Percentiles rank a stretch among this genome's conserved stretches.
phyloP scores from a whole-genome alignment of 2,329 filamentous ascomycete species.

The Sporothrix pallida region DNA sequence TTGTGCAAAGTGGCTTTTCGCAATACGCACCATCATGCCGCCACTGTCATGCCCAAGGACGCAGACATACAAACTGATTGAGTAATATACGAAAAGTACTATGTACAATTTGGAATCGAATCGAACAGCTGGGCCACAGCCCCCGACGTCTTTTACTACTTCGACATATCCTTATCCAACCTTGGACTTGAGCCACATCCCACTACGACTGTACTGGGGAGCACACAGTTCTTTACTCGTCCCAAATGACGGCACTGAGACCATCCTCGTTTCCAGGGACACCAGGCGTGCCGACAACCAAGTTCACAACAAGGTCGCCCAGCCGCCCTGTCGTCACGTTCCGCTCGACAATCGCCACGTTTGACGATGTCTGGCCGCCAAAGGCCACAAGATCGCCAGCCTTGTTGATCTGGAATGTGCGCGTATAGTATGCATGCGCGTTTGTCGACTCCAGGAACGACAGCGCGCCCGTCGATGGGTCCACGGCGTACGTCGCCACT shows the following conservation, averaged over 20 bases:
- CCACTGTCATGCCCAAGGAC: too few relatives aligned
- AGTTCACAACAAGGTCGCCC: conserved; percentile 52
- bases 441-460: conserved; percentile 60
- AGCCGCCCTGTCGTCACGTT: conserved; percentile 62
- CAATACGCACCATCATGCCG: too few relatives aligned
- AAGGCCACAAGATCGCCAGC: conserved; percentile 66
- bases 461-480: conserved; percentile 54
- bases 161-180: neutral
- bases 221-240: conserved; percentile 45
- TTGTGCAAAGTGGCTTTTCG: too few relatives aligned
- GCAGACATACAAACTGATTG: neutral
- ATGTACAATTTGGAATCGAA: conserved; percentile 10
- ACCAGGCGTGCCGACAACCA: conserved; percentile 51
- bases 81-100: neutral
- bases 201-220: too few relatives aligned
- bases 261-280: conserved; percentile 54
- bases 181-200: too few relatives aligned
- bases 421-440: conserved; percentile 64
- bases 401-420: conserved; percentile 67
- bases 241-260: conserved; percentile 56
- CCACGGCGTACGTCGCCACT: conserved; percentile 58
- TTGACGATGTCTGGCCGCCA: conserved; percentile 65
- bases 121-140: neutral
- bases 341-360: conserved; percentile 62
- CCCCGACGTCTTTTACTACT: neutral